These are phyloP conservation scores for Penicillium sp. DNA, from an alignment of 2,329 filamentous ascomycete species.

Conservation along the genomic window DNA sequence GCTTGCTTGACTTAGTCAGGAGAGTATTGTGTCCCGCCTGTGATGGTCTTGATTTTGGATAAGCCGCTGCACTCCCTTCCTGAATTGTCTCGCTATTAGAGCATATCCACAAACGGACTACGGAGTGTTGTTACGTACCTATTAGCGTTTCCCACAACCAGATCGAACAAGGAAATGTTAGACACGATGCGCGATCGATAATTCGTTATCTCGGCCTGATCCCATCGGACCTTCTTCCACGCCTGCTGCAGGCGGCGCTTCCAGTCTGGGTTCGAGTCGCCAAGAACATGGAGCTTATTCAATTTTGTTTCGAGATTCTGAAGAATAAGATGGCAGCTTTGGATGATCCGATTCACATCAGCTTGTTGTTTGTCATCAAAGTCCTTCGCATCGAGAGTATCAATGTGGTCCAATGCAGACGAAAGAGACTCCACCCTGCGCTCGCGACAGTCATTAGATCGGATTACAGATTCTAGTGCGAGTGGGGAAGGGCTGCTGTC, in stretches of 20 bases:
- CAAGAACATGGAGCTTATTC: neutral
- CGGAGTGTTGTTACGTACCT: constrained; percentile 2
- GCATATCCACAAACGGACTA: too few species aligned
- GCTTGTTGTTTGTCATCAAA: too few species aligned
- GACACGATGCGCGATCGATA: constrained; percentile 24
- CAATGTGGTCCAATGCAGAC: too few species aligned
- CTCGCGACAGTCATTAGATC: constrained; percentile 25
- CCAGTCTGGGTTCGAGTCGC: neutral
- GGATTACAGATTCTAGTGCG: too few species aligned
- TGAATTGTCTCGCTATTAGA: neutral
- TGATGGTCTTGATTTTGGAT: neutral
- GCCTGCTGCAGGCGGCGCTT: constrained; percentile 13
- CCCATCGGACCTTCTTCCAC: constrained; percentile 32
- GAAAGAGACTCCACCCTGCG: too few species aligned
- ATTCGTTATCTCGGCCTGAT: constrained; percentile 17
- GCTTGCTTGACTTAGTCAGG: neutral
- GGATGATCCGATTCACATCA: too few species aligned
- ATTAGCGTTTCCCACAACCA: neutral
- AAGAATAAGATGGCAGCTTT: too few species aligned
- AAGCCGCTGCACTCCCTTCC: neutral
- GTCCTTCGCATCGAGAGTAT: too few species aligned
- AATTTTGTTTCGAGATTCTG: neutral
- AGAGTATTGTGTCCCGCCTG: neutral
- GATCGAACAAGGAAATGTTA: neutral
- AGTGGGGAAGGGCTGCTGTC: constrained; percentile 9